Conservation (phyloP, 208 protist genomes). For the Acanthamoeba divionensis region DNA sequence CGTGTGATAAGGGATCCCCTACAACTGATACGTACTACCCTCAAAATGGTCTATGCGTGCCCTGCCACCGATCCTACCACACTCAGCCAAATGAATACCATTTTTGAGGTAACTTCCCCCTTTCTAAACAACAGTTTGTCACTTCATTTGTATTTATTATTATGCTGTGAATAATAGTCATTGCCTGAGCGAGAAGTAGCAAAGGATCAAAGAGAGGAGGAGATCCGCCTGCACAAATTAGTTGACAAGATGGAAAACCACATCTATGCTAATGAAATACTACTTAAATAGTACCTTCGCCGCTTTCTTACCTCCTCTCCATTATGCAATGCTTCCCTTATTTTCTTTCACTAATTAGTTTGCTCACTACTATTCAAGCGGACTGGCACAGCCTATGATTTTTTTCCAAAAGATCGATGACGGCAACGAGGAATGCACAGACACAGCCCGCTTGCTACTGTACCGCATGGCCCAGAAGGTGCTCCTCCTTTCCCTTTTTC, state of each 20-base stretch:
- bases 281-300: constrained; percentile 34
- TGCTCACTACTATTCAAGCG: background rate
- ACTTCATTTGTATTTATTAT: background rate
- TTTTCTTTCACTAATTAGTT: background rate
- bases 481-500: background rate
- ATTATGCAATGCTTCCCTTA: background rate
- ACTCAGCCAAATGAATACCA: background rate
- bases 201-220: background rate
- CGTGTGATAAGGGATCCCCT: background rate
- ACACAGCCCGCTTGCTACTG: background rate
- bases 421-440: background rate
- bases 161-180: background rate
- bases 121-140: background rate
- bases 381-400: constrained; percentile 5
- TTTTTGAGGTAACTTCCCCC: background rate
- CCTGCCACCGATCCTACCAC: background rate
- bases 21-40: background rate
- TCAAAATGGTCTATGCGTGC: constrained; percentile 1
- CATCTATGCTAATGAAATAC: constrained; percentile 9
- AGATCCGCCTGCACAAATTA: background rate
- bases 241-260: constrained; percentile 32
- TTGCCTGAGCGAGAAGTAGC: background rate
- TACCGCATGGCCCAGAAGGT: background rate
- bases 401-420: background rate
- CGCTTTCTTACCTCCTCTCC: background rate